Base-by-base conservation (phyloP, 1,284 basidiomycete species). In the Coniophora puteana region DNA sequence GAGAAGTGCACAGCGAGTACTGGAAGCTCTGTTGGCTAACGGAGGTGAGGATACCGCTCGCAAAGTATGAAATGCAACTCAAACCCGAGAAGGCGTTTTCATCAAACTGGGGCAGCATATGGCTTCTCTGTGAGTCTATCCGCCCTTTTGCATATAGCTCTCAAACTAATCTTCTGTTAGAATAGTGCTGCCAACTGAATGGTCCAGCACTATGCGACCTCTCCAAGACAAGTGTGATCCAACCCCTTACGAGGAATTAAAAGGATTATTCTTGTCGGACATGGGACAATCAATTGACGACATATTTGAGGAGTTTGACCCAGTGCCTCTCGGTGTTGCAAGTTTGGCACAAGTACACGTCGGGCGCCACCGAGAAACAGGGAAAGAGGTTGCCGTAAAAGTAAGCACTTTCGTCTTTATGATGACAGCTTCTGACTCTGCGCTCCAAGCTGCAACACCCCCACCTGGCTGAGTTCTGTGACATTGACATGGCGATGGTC, bases 291-390 rank as follows among this genome's bases (percentile, higher is more conserved):
- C 76, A 0, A 71, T 89, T 26, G 65, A 67, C 2, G 81, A 85
- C 8, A 57, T 86, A 26, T 90, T 96, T 54, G 77, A 82, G 24
- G 80, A 91, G 44, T 95, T 99, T 58, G 82, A 97, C 51, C 80
- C 82, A 4, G 71, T 73, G n/a, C 95, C 96, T 8, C 88, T 99
- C 41, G 96, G 96, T 5, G 93, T 96, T 8, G 94, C 93, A 4
- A 93, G 84, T 56, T 68, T 99, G 24, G 95, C 94, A 6, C 95
- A 99, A 63, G 96, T 99, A 5, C 96, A 99, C 64, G 77, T 86
- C 14, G 96, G 87, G 0, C 73, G 69, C 6, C 83, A 93, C 51
- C 77, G 79, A 37, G 69, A 77, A 33, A 81, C 84, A 2, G 86
- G 89, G 1, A 73, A 75, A 53, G 66, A 71, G 32, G 92, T 95